Base-by-base conservation (phyloP, 1,284 basidiomycete genomes). In the Microbotryum violaceum region DNA sequence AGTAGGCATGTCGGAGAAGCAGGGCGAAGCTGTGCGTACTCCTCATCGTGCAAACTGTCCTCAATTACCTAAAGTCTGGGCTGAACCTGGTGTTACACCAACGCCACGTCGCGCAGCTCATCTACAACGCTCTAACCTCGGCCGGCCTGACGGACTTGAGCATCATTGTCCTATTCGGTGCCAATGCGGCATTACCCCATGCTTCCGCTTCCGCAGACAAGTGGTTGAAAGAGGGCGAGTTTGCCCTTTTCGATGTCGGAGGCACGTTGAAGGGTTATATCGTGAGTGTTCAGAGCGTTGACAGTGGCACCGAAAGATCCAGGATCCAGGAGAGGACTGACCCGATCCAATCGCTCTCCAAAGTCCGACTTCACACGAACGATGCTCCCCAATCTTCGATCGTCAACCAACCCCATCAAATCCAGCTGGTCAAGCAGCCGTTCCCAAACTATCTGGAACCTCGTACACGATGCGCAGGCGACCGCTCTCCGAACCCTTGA, bases 181-280 rank as follows among this genome's bases (percentile, higher is more conserved):
- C 86, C 67, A 88, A 90, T 66, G 89, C 88, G 1, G 89, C 88
- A 0, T 80, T 90, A 21, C 89, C 89, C 3, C 89, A 92, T 73
- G 90, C 88, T 3, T 79, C 80, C 29, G 88, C 88, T 2, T 53
- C 21, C 18, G 84, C 83, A 0, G 85, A 90, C 70, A 81, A 84
- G 27, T 70, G 71, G 2, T 78, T 91, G 5, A 75, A 75, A 1
- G 71, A 75, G 54, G 72, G 79, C 12, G 89, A 92, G 67, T 82
- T 88, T 63, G 81, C 85, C 16, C 79, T 92, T n/a, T 85, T 91
- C 61, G 89, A 92, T 72, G 82, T 83, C 57, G 87, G 50, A 12
- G 62, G 62, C 1, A 16, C 54, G 2, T 27, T 63, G 8, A 33
- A 54, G n/a, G 62, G 62, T 12, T 63, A 63, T 48, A 54, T 60